Evolutionary conservation across 768 basidiomycete species (phyloP), one percentile per base, ranked within the genome.

Genomic region (Lactarius hatsudake): DNA sequence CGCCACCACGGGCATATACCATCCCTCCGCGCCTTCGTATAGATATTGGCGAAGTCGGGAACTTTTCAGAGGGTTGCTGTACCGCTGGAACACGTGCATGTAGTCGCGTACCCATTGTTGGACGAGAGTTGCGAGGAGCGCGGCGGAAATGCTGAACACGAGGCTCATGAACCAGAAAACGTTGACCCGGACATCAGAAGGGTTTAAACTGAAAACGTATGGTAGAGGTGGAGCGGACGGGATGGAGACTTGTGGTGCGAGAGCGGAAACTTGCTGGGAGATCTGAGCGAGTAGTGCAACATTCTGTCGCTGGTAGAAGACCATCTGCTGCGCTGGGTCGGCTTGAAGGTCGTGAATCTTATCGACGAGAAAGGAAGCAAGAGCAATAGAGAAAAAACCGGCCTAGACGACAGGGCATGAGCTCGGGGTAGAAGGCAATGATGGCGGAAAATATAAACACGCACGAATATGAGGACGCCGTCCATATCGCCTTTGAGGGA

Each of bases 31-130:
- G 26, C 80, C 80, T 43, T 78, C 75, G 64, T 78, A 59, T 13
- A 63, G 62, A 26, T 55, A 83, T 8, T 81, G 77, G 23, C 78
- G 77, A 1, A 82, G 76, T 28, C 81, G 74, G 1, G 80, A 80
- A 23, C 79, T 79, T 64, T 64, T 79, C 23, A 38, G 55, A 30
- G 45, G 65, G 17, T 32, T 64, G 64, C 75, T 2, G 79, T 76
- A 30, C 74, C 69, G 34, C 76, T 75, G 38, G 74, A 75, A 69
- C 62, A 67, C 43, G 17, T 62, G 63, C 54, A 67, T 48, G 63
- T 81, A 81, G 48, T 79, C 76, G 13, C 79, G 77, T 1, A 80
- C 73, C 84, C 84, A 85, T 64, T 82, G 81, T 69, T 85, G 79
- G 32, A 82, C 79, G 5, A 85, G 70, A 15, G 81, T 83, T n/a